Evolutionary conservation across 495 filamentous ascomycete genomes (phyloP), one percentile per base, ranked within the genome.

Genomic region (Penicillium canariense): DNA sequence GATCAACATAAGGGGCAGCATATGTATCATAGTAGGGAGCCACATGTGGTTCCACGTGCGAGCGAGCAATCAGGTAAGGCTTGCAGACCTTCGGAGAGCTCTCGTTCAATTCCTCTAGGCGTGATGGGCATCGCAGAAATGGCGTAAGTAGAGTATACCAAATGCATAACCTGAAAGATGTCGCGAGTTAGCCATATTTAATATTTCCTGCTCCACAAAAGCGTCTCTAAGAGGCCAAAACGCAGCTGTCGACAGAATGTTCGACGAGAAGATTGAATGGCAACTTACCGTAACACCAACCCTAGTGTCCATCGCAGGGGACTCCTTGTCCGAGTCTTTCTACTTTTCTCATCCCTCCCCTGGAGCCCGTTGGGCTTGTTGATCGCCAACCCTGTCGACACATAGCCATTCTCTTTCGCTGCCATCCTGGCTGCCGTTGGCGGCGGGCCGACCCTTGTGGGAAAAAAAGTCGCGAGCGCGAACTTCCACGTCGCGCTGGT

Each of bases 1-100:
- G 62, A n/a, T 91, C 82, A 44, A 96, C 82, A 60, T 96, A 90
- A 11, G 88, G 90, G 2, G 87, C 87, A 5, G 86, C 85, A 61
- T 96, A 96, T 28, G 78, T 63, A 54, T 92, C 75, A 67, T 96
- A 97, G 72, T 96, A 97, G 20, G 95, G 95, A 40, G 84, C 77
- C 30, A 95, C 58, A 65, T 94, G 85, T 7, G 95, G 94, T 25
- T 81, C 70, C 42, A 90, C 72, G 34, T 86, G 77, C 3, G 86
- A 81, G 52, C 85, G 84, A 47, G 83, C 72, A 44, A 84, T 77
- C 47, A 96, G 81, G 65, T 93, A 95, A 4, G 89, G 88, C 63
- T 86, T 87, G 78, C 95, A 99, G 27, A 97, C 83, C 45, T 71
- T 77, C 2, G 93, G 90, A 10, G 91, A 91, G 20, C 77, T 68